A percentile compares a stretch with the other conserved stretches of the same genome.
phyloP scores from a whole-genome alignment of 1,284 basidiomycete genomes.

The Tilletia horrida region DNA sequence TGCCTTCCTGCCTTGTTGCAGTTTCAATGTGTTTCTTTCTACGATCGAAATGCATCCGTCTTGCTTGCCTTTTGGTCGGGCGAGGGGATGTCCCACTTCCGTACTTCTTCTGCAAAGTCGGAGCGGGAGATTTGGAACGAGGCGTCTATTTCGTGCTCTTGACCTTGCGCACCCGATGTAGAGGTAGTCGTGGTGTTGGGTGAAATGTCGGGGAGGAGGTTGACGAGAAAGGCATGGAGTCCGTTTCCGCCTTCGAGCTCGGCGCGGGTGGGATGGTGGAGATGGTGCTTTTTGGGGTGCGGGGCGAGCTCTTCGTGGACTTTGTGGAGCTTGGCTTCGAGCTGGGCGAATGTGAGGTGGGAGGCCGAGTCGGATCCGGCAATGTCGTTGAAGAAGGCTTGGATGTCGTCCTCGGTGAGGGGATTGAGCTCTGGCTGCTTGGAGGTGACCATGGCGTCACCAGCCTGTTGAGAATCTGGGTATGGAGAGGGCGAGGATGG shows the following conservation, averaged over 20 bases:
- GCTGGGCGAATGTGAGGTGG: slow-evolving; percentile 20
- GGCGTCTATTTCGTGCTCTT: neutral
- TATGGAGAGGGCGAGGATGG: no score
- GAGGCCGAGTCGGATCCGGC: slow-evolving; percentile 18
- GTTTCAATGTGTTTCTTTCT: no score
- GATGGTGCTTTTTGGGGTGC: slow-evolving; percentile 8
- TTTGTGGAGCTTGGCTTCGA: slow-evolving; percentile 17
- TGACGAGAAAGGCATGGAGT: slow-evolving; percentile 22
- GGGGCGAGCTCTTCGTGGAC: slow-evolving; percentile 21
- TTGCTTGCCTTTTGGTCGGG: slow-evolving; percentile 4
- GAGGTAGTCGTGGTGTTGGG: no score
- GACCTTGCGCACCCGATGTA: neutral
- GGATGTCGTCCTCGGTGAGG: slow-evolving; percentile 20
- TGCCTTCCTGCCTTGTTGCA: no score
- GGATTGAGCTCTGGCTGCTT: neutral
- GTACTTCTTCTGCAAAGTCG: slow-evolving; percentile 16
- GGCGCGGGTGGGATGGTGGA: slow-evolving; percentile 9
- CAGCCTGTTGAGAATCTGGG: no score
- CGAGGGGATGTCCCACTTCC: slow-evolving; percentile 21
- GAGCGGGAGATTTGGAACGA: neutral
- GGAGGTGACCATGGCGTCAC: no score
- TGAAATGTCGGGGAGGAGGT: slow-evolving; percentile 13
- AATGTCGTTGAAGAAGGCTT: slow-evolving; percentile 19
- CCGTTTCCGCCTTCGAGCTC: slow-evolving; percentile 14
- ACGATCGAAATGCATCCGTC: neutral